Percentiles rank a stretch among this genome's conserved stretches.
Evolutionary conservation across 2,329 filamentous ascomycete genomes (phyloP).

Genomic region (Colletotrichum sp.): DNA sequence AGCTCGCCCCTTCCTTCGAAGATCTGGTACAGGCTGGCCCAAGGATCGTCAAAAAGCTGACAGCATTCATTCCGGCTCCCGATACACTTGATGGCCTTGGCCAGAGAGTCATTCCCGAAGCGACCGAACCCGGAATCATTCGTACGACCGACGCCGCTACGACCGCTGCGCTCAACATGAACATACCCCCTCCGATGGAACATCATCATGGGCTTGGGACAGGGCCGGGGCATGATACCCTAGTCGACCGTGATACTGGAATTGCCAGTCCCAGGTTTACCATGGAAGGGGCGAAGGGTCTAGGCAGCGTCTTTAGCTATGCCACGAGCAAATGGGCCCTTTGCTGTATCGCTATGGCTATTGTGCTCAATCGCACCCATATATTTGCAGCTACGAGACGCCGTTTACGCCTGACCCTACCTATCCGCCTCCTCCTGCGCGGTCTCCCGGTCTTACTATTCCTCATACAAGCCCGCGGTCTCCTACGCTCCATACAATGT

Average conservation of each 20-base stretch:
- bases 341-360: constrained; percentile 82
- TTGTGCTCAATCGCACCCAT: constrained; percentile 88
- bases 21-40: constrained; percentile 74
- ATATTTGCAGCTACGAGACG: constrained; percentile 92
- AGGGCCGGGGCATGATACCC: constrained; percentile 35
- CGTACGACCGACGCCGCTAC: constrained; percentile 49
- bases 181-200: neutral
- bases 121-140: constrained; percentile 49
- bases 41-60: constrained; percentile 71
- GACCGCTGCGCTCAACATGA: constrained; percentile 37
- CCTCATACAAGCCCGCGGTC: constrained; percentile 66
- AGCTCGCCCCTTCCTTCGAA: constrained; percentile 67
- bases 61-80: constrained; percentile 64
- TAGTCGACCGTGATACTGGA: constrained; percentile 40
- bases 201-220: neutral
- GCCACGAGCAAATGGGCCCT: constrained; percentile 92
- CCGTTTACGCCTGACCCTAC: constrained; percentile 77
- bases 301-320: constrained; percentile 90
- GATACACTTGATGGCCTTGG: constrained; percentile 67
- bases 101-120: constrained; percentile 63
- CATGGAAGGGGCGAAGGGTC: constrained; percentile 66
- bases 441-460: constrained; percentile 75
- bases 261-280: constrained; percentile 51
- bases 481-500: constrained; percentile 88
- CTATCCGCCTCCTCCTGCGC: constrained; percentile 72